Evolutionary conservation across 345 rosid species (phyloP), one percentile per base, ranked within the genome.

Genomic region (Cardiospermum halicacabum): DNA sequence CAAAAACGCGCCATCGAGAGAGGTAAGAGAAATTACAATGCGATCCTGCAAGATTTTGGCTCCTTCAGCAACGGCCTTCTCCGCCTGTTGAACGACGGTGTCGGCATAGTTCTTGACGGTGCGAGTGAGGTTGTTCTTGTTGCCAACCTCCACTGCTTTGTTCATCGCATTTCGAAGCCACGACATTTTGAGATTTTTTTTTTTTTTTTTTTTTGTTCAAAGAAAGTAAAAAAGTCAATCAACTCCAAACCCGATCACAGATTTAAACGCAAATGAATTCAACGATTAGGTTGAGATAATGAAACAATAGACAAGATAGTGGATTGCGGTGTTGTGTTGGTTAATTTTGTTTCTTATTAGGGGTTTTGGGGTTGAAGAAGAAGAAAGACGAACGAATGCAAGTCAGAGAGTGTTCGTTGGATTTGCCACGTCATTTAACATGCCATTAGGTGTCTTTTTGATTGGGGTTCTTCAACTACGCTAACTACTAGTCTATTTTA

Each of bases 31-130:
- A 55, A 39, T 80, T 80, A 93, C 99, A 67, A 94, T 85, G 70
- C 96, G 94, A 81, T 94, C 97, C 59, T 94, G 99, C 53, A 94
- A 60, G 78, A 94, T 80, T 83, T 91, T 94, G 69, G 99, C 96
- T 63, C 99, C 99, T 73, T 82, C 99, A 16, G 89, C 89, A 49
- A 94, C 96, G 71, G 97, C 96, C 66, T 91, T 97, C 6, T 97
- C 99, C 24, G 99, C 99, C 10, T 90, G 97, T 13, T 93, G 97
- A 59, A 88, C 97, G 75, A 94, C 96, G 77, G 94, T 62, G 82
- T 94, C 99, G 32, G 97, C 96, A 47, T 86, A 88, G 84, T 79
- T 91, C 80, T 69, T 85, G 74, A 94, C 90, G 68, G 89, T 83
- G 69, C 85, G 95, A 5, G 99, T 89, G 72, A 94, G 85, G 64